Evolutionary conservation across 345 rosid species (phyloP).

Genomic region (Moringa oleifera): DNA sequence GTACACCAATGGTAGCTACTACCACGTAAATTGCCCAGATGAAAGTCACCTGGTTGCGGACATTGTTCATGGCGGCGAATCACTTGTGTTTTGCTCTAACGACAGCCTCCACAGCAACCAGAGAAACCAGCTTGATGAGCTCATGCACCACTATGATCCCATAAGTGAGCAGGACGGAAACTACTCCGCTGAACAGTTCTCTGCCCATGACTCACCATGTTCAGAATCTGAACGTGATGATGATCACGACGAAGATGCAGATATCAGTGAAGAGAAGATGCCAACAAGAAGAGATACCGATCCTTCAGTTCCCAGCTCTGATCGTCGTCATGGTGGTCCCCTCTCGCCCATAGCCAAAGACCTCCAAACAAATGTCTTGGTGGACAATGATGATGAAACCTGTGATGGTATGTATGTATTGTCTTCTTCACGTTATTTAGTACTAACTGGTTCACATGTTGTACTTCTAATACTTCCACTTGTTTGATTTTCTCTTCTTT

Average conservation of each 20-base stretch:
- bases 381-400: slow-evolving; percentile 32
- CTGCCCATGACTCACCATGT: slow-evolving; percentile 39
- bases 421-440: background rate
- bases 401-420: slow-evolving; percentile 28
- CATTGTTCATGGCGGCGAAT: slow-evolving; percentile 56
- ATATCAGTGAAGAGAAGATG: slow-evolving; percentile 24
- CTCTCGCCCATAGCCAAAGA: slow-evolving; percentile 18
- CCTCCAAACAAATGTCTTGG: slow-evolving; percentile 27
- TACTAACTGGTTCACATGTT: no score
- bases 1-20: slow-evolving; percentile 25
- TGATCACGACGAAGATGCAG: no score
- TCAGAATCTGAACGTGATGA: slow-evolving; percentile 20
- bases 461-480: no score
- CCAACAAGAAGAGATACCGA: slow-evolving; percentile 10
- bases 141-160: slow-evolving; percentile 15
- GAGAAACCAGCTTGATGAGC: slow-evolving; percentile 13
- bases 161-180: slow-evolving; percentile 30
- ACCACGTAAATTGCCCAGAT: slow-evolving; percentile 30
- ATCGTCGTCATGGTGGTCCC: slow-evolving; percentile 31
- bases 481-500: no score
- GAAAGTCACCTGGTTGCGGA: slow-evolving; percentile 54
- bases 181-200: slow-evolving; percentile 30
- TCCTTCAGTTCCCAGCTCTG: slow-evolving; percentile 20
- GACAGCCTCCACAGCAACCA: no score
- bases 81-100: slow-evolving; percentile 36